Evolutionary conservation across 2,329 filamentous ascomycete genomes (phyloP).

Genomic region (Fusarium sp.): DNA sequence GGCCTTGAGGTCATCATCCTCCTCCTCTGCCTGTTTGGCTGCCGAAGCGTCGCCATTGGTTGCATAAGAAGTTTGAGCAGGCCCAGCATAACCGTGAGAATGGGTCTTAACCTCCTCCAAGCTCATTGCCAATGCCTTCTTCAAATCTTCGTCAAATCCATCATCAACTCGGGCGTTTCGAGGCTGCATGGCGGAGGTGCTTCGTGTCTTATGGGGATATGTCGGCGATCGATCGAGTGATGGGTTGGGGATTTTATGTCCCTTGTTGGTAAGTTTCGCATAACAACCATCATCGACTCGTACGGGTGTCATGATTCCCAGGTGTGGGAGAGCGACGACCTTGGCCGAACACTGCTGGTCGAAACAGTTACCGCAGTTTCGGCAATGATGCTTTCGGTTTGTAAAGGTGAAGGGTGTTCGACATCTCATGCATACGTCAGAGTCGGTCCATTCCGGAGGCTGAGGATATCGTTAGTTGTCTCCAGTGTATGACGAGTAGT

Average conservation of each 20-base stretch:
- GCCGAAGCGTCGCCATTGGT: slow-evolving; percentile 52
- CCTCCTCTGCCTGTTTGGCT: slow-evolving; percentile 75
- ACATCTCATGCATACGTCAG: slow-evolving; percentile 98
- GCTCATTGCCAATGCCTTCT: slow-evolving; percentile 95
- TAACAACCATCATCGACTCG: slow-evolving; percentile 97
- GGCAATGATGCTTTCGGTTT: slow-evolving; percentile 97
- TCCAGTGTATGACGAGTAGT: background rate
- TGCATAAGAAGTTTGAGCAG: slow-evolving; percentile 54
- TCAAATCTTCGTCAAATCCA: slow-evolving; percentile 93
- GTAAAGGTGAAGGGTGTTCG: slow-evolving; percentile 96
- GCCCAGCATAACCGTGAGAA: slow-evolving; percentile 78
- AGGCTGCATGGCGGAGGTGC: slow-evolving; percentile 82
- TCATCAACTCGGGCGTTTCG: slow-evolving; percentile 89
- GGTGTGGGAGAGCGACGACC: slow-evolving; percentile 85
- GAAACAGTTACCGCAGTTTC: slow-evolving; percentile 98
- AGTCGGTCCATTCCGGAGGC: slow-evolving; percentile 98
- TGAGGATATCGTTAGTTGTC: slow-evolving; percentile 51
- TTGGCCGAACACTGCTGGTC: slow-evolving; percentile 96
- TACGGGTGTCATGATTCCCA: slow-evolving; percentile 91
- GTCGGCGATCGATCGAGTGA: slow-evolving; percentile 64
- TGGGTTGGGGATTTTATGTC: slow-evolving; percentile 51
- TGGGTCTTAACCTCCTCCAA: slow-evolving; percentile 89
- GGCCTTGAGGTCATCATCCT: slow-evolving; percentile 92
- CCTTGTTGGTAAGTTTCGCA: slow-evolving; percentile 84
- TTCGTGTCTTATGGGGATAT: slow-evolving; percentile 72